Conservation (phyloP, 2,329 filamentous ascomycete genomes). For the Diplodia mutila region DNA sequence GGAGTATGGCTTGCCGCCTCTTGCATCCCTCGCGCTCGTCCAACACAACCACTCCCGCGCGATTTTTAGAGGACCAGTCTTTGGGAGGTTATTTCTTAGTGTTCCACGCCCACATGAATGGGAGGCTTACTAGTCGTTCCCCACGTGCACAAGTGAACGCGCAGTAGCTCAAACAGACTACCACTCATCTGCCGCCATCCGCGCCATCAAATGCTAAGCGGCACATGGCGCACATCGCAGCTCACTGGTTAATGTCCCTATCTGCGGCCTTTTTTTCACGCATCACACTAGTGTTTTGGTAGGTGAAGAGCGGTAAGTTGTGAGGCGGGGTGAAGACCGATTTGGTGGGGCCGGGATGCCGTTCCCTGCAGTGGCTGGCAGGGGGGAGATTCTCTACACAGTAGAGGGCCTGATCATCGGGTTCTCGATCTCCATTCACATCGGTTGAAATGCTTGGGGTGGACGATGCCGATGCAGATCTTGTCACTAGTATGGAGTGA, state of each 20-base stretch:
- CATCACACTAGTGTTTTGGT: slow-evolving; percentile 19
- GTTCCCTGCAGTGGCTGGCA: neutral
- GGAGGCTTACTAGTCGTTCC: neutral
- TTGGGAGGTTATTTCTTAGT: neutral
- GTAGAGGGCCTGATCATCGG: neutral
- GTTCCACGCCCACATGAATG: neutral
- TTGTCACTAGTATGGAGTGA: neutral
- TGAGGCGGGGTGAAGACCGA: slow-evolving; percentile 12
- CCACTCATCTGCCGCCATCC: neutral
- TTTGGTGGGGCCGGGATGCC: neutral
- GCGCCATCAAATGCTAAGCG: neutral
- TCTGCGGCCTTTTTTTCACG: slow-evolving; percentile 13
- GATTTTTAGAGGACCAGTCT: neutral
- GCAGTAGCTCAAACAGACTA: neutral
- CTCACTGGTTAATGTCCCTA: neutral
- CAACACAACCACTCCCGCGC: neutral
- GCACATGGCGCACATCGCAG: neutral
- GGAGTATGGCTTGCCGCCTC: neutral
- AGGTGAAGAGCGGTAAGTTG: slow-evolving; percentile 1
- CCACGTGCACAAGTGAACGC: neutral
- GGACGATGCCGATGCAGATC: slow-evolving; percentile 3
- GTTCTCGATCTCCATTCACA: slow-evolving; percentile 1
- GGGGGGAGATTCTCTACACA: neutral
- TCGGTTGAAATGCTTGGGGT: neutral
- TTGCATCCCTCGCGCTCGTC: too few relatives aligned